phyloP scores from a whole-genome alignment of 1,284 basidiomycete species.

The Fomes fomentarius region DNA sequence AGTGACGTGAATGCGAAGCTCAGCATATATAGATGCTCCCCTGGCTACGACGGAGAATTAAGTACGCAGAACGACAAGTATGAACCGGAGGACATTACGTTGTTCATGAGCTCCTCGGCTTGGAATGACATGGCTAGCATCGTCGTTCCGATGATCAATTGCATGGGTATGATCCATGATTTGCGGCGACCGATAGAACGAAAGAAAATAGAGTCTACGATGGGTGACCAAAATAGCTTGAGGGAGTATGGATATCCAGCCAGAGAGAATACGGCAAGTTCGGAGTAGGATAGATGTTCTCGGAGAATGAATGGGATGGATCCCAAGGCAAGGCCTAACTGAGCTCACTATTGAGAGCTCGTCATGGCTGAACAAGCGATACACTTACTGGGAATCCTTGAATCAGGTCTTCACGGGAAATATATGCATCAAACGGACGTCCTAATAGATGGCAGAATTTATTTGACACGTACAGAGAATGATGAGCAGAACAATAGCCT shows the following conservation, averaged over 20 bases:
- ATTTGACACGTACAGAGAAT: conserved; percentile 75
- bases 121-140: conserved; percentile 89
- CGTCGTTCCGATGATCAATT: conserved; percentile 85
- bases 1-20: conserved; percentile 90
- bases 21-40: conserved; percentile 79
- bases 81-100: conserved; percentile 50
- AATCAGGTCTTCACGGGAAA: conserved; percentile 66
- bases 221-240: conserved; percentile 97
- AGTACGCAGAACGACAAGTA: not conserved
- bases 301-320: conserved; percentile 97
- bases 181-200: conserved; percentile 87
- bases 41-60: conserved; percentile 56
- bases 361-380: too few relatives aligned
- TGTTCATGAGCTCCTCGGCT: conserved; percentile 80
- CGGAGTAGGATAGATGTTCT: conserved; percentile 94
- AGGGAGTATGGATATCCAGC: conserved; percentile 97
- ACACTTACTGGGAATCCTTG: conserved; percentile 93
- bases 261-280: conserved; percentile 93
- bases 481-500: conserved; percentile 86
- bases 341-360: not conserved
- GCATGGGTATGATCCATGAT: conserved; percentile 99
- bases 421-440: conserved; percentile 10
- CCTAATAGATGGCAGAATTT: not conserved
- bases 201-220: conserved; percentile 93
- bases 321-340: conserved; percentile 44